Evolutionary conservation across 331 rosid species (phyloP).

Genomic region (Acacia pycnantha): DNA sequence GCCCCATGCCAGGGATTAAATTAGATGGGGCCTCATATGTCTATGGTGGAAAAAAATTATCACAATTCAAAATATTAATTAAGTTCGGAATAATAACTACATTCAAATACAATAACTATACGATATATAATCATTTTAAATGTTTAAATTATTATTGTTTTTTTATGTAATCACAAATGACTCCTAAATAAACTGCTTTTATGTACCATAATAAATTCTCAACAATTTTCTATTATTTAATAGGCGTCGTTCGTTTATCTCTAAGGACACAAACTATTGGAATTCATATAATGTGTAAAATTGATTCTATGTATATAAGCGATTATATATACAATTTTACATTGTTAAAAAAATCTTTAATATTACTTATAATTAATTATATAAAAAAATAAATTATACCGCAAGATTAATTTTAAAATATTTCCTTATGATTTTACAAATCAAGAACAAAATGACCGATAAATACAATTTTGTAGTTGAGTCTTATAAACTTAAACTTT

Average conservation of each 20-base stretch:
- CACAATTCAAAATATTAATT: background rate
- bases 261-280: background rate
- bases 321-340: background rate
- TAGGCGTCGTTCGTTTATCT: background rate
- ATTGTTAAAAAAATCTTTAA: background rate
- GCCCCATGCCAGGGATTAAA: slow-evolving; percentile 1
- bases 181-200: background rate
- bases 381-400: background rate
- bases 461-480: background rate
- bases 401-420: too few relatives aligned
- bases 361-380: background rate
- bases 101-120: background rate
- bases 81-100: background rate
- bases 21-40: background rate
- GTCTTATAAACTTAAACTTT: background rate
- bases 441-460: background rate
- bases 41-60: background rate
- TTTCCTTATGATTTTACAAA: background rate
- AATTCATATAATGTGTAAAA: background rate
- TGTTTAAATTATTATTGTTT: background rate
- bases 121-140: background rate
- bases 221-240: background rate
- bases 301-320: background rate
- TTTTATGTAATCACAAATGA: background rate
- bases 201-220: background rate